phyloP scores from a whole-genome alignment of 2,329 filamentous ascomycete genomes.

The Arthroderma uncinatum region DNA sequence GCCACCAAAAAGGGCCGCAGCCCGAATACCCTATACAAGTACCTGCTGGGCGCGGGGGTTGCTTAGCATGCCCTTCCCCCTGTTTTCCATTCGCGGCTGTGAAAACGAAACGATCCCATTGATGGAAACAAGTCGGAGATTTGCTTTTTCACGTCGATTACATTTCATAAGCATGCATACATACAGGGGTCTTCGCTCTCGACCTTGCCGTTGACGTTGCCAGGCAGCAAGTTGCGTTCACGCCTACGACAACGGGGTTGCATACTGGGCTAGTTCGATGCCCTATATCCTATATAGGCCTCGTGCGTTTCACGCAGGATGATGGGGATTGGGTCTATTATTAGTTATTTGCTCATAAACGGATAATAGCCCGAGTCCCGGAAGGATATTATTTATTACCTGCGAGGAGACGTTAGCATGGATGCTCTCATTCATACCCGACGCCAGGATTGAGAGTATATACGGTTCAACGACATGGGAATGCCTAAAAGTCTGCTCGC shows the following conservation, averaged over 20 bases:
- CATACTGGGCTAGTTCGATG: background rate
- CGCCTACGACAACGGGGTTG: background rate
- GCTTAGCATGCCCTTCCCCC: background rate
- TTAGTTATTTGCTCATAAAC: background rate
- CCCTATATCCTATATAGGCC: slow-evolving; percentile 3
- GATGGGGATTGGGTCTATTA: background rate
- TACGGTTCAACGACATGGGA: background rate
- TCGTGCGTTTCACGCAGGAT: slow-evolving; percentile 1
- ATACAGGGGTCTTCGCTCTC: background rate
- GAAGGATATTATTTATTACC: background rate
- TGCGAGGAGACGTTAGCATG: slow-evolving; percentile 2
- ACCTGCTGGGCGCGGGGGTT: background rate
- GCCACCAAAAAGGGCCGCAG: background rate
- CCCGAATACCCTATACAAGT: background rate
- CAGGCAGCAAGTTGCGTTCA: background rate
- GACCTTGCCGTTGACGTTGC: background rate
- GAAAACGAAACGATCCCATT: slow-evolving; percentile 2
- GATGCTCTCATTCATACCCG: background rate
- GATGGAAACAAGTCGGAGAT: slow-evolving; percentile 5
- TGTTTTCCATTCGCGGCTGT: background rate
- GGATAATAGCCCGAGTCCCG: background rate
- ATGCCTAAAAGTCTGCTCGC: background rate
- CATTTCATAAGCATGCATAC: background rate
- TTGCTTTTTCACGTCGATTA: slow-evolving; percentile 4
- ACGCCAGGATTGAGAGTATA: background rate